Evolutionary conservation across 106 monocot species (phyloP), one percentile per base, ranked within the genome.

Genomic region (Platanthera guangdongensis): DNA sequence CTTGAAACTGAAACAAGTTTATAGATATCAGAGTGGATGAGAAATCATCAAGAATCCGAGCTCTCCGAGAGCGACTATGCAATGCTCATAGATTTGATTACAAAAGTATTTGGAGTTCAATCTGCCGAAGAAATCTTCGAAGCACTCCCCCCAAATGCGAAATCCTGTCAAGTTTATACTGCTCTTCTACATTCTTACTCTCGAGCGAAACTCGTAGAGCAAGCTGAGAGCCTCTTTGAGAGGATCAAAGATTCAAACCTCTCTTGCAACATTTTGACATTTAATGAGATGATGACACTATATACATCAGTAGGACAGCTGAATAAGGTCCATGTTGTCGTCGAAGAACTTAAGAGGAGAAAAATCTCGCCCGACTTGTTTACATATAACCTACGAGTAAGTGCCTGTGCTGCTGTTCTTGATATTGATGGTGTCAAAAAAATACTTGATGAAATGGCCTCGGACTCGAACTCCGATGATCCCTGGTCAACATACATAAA

Each of bases 21-120:
- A 79, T 87, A 96, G 95, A 85, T 93, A 77, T 87, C 94, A 53
- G 96, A 97, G 49, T 97, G 96, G 96, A 97, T 93, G 91, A 87
- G 86, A 84, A 74, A 48, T 72, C 87, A 91, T 82, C 82, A 85
- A 78, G 89, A 87, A 77, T 76, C 51, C 68, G 86, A 91, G 30
- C 68, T 93, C 57, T 86, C 81, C 6, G 89, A 89, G 50, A 78
- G 60, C 73, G 95, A 97, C 60, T 93, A 91, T 84, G 91, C 87
- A 30, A 78, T 86, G 68, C 85, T 87, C 39, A 89, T 97, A 78
- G 89, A 91, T 60, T 81, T 97, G 81, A 89, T 97, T 47, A 89
- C 87, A 15, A 93, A 83, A 76, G 96, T 97, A 83, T 97, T 97
- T 79, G 91, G 96, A 39, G 70, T 82, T 62, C 82, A 75, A 78